Evolutionary conservation across 352 stramenopile genomes (phyloP).

Genomic region (Hyaloperonospora brassicae): DNA sequence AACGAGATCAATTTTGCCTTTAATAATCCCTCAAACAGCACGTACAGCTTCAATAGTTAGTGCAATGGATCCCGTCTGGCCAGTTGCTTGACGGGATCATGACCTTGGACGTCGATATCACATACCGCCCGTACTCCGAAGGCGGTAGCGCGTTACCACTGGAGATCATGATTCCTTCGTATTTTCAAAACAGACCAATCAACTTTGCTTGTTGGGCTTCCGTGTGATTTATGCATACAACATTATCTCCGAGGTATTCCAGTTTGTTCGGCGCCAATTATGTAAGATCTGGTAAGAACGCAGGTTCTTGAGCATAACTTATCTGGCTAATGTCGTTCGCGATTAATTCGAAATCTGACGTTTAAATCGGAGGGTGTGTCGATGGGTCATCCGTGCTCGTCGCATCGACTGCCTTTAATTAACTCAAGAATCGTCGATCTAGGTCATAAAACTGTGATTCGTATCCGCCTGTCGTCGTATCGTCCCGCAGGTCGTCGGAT

Average conservation of each 20-base stretch:
- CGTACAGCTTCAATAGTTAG: too few species aligned
- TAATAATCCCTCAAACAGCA: not conserved
- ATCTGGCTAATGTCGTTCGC: not conserved
- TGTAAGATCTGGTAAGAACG: slow-evolving; percentile 1
- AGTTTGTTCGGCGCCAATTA: not conserved
- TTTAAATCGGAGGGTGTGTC: too few species aligned
- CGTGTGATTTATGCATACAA: too few species aligned
- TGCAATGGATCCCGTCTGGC: too few species aligned
- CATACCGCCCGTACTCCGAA: not conserved
- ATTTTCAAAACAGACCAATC: not conserved
- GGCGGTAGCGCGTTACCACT: slow-evolving; percentile 6
- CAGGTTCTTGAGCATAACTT: not conserved
- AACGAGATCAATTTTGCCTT: not conserved
- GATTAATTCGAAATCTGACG: not conserved
- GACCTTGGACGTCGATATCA: not conserved
- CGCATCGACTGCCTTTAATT: too few species aligned
- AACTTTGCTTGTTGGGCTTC: too few species aligned
- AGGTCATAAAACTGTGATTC: too few species aligned
- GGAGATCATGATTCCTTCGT: slow-evolving; percentile 4
- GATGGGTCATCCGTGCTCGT: too few species aligned
- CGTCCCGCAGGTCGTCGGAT: too few species aligned
- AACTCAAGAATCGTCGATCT: too few species aligned
- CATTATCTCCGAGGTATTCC: too few species aligned
- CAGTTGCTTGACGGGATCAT: not conserved
- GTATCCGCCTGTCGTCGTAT: too few species aligned